Evolutionary conservation across 1,284 basidiomycete species (phyloP).

Genomic region (Stygiomarasmius scandens): DNA sequence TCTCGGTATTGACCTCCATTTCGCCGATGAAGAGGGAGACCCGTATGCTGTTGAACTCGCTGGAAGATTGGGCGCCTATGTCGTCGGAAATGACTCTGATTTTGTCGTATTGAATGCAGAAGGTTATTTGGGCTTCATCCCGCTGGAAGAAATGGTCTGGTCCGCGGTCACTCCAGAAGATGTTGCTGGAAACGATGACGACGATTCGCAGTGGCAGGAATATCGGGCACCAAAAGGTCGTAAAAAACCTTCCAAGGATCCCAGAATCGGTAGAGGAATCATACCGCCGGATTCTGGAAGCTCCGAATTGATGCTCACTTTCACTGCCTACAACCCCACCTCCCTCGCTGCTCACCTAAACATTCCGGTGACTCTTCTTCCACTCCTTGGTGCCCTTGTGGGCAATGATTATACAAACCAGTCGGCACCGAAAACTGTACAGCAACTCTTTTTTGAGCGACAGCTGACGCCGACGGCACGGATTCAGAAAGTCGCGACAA

Average conservation of each 20-base stretch:
- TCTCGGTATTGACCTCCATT: conserved; percentile 53
- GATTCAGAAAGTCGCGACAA: conserved; percentile 58
- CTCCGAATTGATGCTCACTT: conserved; percentile 48
- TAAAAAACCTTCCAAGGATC: conserved; percentile 34
- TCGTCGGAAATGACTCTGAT: conserved; percentile 82
- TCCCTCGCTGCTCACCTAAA: conserved; percentile 67
- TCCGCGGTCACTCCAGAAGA: conserved; percentile 34
- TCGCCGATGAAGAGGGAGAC: conserved; percentile 87
- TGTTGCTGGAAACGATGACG: conserved; percentile 32
- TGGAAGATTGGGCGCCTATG: conserved; percentile 67
- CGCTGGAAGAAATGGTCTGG: conserved; percentile 83
- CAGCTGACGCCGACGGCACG: conserved; percentile 57
- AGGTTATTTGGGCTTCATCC: conserved; percentile 77
- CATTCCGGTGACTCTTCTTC: conserved; percentile 73
- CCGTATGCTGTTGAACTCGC: conserved; percentile 85
- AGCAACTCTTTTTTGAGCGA: conserved; percentile 68
- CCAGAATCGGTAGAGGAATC: conserved; percentile 44
- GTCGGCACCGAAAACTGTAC: conserved; percentile 50
- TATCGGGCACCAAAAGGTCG: conserved; percentile 51
- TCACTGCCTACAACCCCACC: conserved; percentile 66
- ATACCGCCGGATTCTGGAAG: conserved; percentile 58
- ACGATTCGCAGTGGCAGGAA: conserved; percentile 63
- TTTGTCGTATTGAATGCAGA: conserved; percentile 78
- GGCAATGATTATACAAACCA: conserved; percentile 82
- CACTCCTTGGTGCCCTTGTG: conserved; percentile 82